Percentiles rank a stretch among this genome's conserved stretches.
Conservation (phyloP, 2,329 filamentous ascomycete genomes). For the Graphilbum ipis-grandicollis region DNA sequence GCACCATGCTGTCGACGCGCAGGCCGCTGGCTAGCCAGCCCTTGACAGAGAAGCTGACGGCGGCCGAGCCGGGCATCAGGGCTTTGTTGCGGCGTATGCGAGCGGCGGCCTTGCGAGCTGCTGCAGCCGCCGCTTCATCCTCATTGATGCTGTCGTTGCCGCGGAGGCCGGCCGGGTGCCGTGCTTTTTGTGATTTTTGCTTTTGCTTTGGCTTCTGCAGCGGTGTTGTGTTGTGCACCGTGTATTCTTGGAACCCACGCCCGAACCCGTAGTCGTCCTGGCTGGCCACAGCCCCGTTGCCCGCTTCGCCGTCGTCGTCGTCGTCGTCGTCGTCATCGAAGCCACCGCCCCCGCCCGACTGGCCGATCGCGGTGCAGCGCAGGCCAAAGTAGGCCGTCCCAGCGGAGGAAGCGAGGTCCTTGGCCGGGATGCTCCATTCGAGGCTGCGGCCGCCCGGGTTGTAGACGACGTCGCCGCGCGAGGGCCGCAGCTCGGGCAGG, state of each 20-base stretch:
- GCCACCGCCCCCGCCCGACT: conserved; percentile 22
- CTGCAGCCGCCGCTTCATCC: conserved; percentile 12
- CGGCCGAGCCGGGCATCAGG: conserved; percentile 64
- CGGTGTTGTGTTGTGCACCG: too few relatives aligned
- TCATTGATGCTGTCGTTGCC: neutral
- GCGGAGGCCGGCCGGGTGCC: conserved; percentile 19
- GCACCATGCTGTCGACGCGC: conserved; percentile 48
- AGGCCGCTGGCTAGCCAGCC: conserved; percentile 52
- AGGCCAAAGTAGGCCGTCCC: conserved; percentile 54
- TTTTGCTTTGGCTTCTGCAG: too few relatives aligned
- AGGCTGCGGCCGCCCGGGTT: conserved; percentile 53
- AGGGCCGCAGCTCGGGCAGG: conserved; percentile 64
- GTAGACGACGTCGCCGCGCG: conserved; percentile 70
- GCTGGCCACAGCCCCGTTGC: conserved; percentile 21
- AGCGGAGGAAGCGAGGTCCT: conserved; percentile 55
- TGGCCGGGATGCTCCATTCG: conserved; percentile 69
- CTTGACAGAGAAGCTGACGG: conserved; percentile 54
- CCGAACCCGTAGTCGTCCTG: conserved; percentile 24
- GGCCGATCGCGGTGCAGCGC: conserved; percentile 65
- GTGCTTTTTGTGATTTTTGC: conserved; percentile 26
- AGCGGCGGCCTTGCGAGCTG: conserved; percentile 31
- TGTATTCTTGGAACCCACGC: conserved; percentile 32
- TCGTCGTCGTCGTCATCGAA: conserved; percentile 19
- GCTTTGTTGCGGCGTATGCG: conserved; percentile 46
- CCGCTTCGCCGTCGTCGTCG: conserved; percentile 27